Conservation (phyloP, 371 early-diverging fungal species). For the Capillidium heterosporum region DNA sequence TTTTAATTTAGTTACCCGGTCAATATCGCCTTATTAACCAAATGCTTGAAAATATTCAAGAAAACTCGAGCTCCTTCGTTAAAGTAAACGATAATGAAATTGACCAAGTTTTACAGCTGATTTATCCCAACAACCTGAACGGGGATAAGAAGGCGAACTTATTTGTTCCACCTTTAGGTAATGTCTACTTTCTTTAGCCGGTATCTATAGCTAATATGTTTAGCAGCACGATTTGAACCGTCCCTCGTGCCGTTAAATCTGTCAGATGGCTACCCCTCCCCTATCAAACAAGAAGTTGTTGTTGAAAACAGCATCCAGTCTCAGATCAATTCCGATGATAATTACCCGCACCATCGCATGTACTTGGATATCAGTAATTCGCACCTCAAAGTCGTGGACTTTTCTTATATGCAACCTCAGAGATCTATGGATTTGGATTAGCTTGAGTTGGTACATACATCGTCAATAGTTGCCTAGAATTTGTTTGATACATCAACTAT, state of each 20-base stretch:
- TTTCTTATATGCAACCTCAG: too few species aligned
- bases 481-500: too few species aligned
- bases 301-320: neutral
- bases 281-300: neutral
- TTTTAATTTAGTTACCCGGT: neutral
- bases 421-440: too few species aligned
- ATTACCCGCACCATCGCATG: too few species aligned
- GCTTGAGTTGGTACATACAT: too few species aligned
- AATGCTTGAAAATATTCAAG: neutral
- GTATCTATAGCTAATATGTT: neutral
- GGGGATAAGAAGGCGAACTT: neutral
- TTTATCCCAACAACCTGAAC: neutral
- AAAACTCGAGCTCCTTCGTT: neutral
- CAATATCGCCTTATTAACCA: neutral
- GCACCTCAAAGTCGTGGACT: too few species aligned
- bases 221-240: neutral
- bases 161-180: neutral
- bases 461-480: too few species aligned
- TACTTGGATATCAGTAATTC: too few species aligned
- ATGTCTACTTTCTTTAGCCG: neutral
- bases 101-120: neutral
- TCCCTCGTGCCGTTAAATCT: neutral
- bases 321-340: too few species aligned
- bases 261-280: neutral
- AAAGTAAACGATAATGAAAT: neutral